phyloP scores from a whole-genome alignment of 1,139 yeast genomes.

The Saccharomyces hybrid region DNA sequence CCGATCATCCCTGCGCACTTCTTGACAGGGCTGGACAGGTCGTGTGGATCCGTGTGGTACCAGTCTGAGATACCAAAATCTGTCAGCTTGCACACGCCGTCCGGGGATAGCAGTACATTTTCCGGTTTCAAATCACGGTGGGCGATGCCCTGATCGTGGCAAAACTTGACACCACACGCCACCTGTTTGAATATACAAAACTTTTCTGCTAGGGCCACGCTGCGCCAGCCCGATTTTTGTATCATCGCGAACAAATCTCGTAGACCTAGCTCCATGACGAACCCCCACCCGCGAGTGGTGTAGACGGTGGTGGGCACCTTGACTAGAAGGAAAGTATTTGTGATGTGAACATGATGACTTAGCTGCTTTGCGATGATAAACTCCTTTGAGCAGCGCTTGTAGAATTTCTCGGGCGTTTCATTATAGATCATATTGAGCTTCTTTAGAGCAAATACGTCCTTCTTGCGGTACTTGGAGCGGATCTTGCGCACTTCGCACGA shows the following conservation, averaged over 20 bases:
- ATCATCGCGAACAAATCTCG: slow-evolving; percentile 66
- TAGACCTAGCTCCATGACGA: slow-evolving; percentile 56
- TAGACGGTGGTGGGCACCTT: slow-evolving; percentile 49
- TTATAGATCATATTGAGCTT: slow-evolving; percentile 52
- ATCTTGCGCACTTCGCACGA: slow-evolving; percentile 57
- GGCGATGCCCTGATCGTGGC: slow-evolving; percentile 73
- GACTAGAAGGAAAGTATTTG: slow-evolving; percentile 47
- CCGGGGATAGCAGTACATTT: slow-evolving; percentile 54
- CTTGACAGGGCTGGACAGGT: slow-evolving; percentile 42
- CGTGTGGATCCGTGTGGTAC: slow-evolving; percentile 51
- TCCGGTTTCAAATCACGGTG: slow-evolving; percentile 95
- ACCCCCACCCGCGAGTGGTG: slow-evolving; percentile 69
- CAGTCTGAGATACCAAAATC: slow-evolving; percentile 71
- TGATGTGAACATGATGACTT: slow-evolving; percentile 47
- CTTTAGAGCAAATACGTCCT: slow-evolving; percentile 51
- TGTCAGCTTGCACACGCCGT: slow-evolving; percentile 60
- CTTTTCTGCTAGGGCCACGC: slow-evolving; percentile 45
- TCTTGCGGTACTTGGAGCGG: slow-evolving; percentile 33
- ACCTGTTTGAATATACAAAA: slow-evolving; percentile 44
- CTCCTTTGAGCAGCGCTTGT: slow-evolving; percentile 56
- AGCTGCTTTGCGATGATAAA: slow-evolving; percentile 51
- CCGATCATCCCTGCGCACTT: slow-evolving; percentile 48
- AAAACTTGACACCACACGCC: slow-evolving; percentile 51
- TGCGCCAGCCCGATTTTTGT: slow-evolving; percentile 41
- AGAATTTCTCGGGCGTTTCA: slow-evolving; percentile 61